Conservation (phyloP, 1,139 yeast species). For the Sugiyamaella sp. region DNA sequence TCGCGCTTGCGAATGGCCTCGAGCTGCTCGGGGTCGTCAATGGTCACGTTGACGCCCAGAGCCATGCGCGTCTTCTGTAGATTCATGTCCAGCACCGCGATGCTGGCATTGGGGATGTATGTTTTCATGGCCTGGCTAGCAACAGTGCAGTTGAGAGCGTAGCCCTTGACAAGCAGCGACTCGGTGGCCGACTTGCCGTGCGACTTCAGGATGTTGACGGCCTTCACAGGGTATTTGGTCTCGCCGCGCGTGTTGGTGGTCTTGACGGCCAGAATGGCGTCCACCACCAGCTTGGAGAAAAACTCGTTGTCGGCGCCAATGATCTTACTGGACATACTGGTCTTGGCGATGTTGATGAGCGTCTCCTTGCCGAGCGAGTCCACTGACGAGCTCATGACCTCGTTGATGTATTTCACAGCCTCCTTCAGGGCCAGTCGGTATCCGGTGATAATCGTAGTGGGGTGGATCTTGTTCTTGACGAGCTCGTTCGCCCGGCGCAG, state of each 20-base stretch:
- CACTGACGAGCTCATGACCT: constrained; percentile 79
- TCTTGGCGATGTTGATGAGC: constrained; percentile 83
- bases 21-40: constrained; percentile 95
- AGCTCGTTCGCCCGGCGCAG: constrained; percentile 92
- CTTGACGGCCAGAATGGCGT: constrained; percentile 93
- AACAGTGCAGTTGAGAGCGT: constrained; percentile 95
- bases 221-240: constrained; percentile 92
- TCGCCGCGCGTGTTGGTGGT: constrained; percentile 90
- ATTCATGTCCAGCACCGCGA: constrained; percentile 93
- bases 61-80: constrained; percentile 98
- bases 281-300: constrained; percentile 88
- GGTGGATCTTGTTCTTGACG: constrained; percentile 92
- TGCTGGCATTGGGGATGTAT: constrained; percentile 69
- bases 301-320: constrained; percentile 96
- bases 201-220: constrained; percentile 93
- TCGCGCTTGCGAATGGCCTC: constrained; percentile 96
- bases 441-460: constrained; percentile 96
- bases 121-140: constrained; percentile 98
- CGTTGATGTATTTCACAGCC: constrained; percentile 85
- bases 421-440: constrained; percentile 92
- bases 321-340: constrained; percentile 95
- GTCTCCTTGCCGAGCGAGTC: constrained; percentile 80
- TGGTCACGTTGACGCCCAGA: constrained; percentile 95
- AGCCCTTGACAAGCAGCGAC: constrained; percentile 85
- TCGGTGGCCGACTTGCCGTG: constrained; percentile 94